phyloP scores from a whole-genome alignment of 192 early-diverging fungal genomes.

The Backusella tuberculispora region DNA sequence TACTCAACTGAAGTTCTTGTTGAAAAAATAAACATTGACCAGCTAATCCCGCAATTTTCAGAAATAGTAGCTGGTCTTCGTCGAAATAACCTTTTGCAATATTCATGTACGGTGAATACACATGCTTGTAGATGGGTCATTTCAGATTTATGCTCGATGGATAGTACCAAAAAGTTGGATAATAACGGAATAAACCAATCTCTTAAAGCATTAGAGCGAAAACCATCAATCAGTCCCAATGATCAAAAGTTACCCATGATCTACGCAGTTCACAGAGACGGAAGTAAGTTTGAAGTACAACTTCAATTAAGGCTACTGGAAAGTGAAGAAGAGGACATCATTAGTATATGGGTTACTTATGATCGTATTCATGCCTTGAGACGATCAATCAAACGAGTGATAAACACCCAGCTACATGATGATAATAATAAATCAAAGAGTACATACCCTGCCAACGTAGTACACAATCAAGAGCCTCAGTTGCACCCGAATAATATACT shows the following conservation, averaged over 20 bases:
- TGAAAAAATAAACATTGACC: slow-evolving; percentile 52
- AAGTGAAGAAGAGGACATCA: slow-evolving; percentile 48
- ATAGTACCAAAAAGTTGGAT: slow-evolving; percentile 1
- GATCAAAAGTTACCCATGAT: slow-evolving; percentile 44
- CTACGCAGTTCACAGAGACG: slow-evolving; percentile 63
- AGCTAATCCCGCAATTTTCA: slow-evolving; percentile 64
- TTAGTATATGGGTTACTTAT: slow-evolving; percentile 68
- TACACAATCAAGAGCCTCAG: neutral
- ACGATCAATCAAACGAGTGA: neutral
- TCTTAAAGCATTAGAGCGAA: neutral
- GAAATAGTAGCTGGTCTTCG: slow-evolving; percentile 45
- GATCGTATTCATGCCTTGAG: slow-evolving; percentile 50
- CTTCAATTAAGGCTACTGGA: slow-evolving; percentile 63
- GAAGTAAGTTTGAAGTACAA: slow-evolving; percentile 59
- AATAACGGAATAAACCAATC: slow-evolving; percentile 4
- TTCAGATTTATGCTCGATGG: slow-evolving; percentile 4
- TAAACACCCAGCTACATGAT: neutral
- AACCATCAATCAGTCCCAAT: slow-evolving; percentile 1
- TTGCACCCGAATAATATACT: neutral
- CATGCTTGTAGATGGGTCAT: slow-evolving; percentile 25
- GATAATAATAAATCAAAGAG: neutral
- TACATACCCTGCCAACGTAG: neutral
- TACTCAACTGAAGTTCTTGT: slow-evolving; percentile 49
- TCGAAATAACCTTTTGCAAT: neutral
- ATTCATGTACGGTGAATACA: slow-evolving; percentile 21